These are phyloP conservation scores for Phoma sp. DNA, from an alignment of 2,329 filamentous ascomycete species.

Conservation along the genomic window DNA sequence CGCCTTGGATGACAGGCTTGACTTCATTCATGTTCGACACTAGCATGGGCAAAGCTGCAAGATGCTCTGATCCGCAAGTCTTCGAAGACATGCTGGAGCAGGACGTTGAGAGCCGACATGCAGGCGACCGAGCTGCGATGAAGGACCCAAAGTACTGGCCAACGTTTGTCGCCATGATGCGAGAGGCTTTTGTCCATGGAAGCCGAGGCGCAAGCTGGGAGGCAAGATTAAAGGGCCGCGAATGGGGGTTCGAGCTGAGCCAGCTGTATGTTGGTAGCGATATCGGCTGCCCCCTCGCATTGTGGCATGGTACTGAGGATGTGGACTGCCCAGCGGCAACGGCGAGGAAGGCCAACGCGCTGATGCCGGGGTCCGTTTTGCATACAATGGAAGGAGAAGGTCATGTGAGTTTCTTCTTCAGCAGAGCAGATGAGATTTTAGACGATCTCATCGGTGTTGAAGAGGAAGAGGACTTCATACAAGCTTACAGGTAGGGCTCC, in stretches of 20 bases:
- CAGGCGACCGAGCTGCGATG: slow-evolving; percentile 29
- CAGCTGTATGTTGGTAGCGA: slow-evolving; percentile 30
- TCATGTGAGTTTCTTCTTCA: slow-evolving; percentile 34
- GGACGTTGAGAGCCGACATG: slow-evolving; percentile 27
- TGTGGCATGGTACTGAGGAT: slow-evolving; percentile 47
- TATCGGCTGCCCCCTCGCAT: slow-evolving; percentile 26
- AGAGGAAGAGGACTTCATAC: slow-evolving; percentile 27
- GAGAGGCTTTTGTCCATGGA: slow-evolving; percentile 35
- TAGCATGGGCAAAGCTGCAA: slow-evolving; percentile 35
- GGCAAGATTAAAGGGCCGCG: slow-evolving; percentile 32
- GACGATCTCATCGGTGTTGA: slow-evolving; percentile 25
- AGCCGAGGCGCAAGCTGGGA: slow-evolving; percentile 40
- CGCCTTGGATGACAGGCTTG: slow-evolving; percentile 34
- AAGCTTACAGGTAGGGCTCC: slow-evolving; percentile 15
- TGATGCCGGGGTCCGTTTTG: slow-evolving; percentile 30
- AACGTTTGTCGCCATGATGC: slow-evolving; percentile 33
- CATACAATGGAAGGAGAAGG: slow-evolving; percentile 33
- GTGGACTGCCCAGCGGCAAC: slow-evolving; percentile 33
- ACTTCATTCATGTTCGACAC: slow-evolving; percentile 28
- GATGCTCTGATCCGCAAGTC: slow-evolving; percentile 31
- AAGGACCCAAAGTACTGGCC: slow-evolving; percentile 30
- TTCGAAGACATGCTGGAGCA: slow-evolving; percentile 35
- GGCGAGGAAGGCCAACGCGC: slow-evolving; percentile 31
- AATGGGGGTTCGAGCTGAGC: slow-evolving; percentile 44
- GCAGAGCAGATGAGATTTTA: slow-evolving; percentile 32